These are phyloP conservation scores for Arctostaphylos glauca DNA, from an alignment of 148 eudicot species.

Conservation along the genomic window DNA sequence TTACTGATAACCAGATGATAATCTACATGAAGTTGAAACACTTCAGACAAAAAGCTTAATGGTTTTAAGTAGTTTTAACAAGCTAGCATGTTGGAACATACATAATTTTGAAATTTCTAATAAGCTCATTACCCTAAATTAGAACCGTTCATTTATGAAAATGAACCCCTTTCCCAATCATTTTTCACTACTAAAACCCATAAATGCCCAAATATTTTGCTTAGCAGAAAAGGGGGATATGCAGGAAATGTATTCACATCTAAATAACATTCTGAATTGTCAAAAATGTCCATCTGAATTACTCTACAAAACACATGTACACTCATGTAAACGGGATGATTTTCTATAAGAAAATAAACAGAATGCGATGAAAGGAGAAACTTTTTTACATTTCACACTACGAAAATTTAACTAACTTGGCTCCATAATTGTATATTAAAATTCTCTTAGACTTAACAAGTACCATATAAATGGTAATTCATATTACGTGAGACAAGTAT, in stretches of 20 bases:
- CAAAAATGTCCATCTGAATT: neutral
- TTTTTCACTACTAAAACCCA: neutral
- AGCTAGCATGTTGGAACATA: constrained; percentile 3
- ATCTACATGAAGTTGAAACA: neutral
- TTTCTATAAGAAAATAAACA: neutral
- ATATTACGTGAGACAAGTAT: neutral
- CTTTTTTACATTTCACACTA: neutral
- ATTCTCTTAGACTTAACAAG: neutral
- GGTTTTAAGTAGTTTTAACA: neutral
- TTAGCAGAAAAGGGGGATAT: neutral
- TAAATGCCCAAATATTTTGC: neutral
- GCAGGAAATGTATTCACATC: neutral
- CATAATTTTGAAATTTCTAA: neutral
- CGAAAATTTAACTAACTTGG: neutral
- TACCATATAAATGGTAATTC: neutral
- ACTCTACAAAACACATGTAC: neutral
- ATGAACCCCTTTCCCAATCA: neutral
- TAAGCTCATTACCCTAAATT: neutral
- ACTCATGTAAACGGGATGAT: neutral
- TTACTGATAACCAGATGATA: neutral
- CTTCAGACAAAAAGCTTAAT: neutral
- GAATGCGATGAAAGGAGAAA: neutral
- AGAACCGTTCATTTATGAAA: neutral
- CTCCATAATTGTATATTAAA: neutral
- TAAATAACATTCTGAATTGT: neutral